Evolutionary conservation across 257 asterid genomes (phyloP).

Genomic region (Phtheirospermum japonicum): DNA sequence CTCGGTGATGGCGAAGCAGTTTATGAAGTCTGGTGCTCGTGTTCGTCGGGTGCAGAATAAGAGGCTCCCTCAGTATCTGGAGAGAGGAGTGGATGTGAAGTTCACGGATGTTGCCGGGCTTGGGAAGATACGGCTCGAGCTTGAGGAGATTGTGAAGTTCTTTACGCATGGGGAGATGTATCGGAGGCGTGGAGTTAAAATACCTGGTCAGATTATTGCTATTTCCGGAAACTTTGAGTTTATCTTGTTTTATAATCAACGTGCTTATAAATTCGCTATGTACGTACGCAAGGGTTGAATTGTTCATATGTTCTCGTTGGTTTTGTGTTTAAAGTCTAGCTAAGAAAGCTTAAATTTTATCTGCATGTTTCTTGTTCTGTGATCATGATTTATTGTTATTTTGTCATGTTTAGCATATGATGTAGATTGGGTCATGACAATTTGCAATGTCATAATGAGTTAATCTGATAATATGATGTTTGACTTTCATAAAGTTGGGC

Average conservation of each 20-base stretch:
- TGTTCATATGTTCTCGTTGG: no score
- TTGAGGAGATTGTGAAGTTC: slow-evolving; percentile 95
- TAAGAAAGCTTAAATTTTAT: slow-evolving; percentile 1
- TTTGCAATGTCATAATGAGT: no score
- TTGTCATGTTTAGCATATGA: no score
- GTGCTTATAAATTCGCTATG: neutral
- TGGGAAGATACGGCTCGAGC: slow-evolving; percentile 93
- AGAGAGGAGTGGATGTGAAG: slow-evolving; percentile 79
- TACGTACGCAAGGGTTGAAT: no score
- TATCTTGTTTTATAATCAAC: slow-evolving; percentile 18
- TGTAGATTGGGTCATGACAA: no score
- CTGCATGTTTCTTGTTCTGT: slow-evolving; percentile 16
- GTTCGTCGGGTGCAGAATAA: slow-evolving; percentile 61
- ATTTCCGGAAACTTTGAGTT: slow-evolving; percentile 11
- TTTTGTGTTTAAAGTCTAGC: neutral
- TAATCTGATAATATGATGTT: no score
- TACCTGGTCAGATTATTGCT: slow-evolving; percentile 68
- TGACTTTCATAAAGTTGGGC: no score
- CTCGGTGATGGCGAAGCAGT: slow-evolving; percentile 70
- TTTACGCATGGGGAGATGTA: slow-evolving; percentile 98
- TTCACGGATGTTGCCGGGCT: slow-evolving; percentile 97
- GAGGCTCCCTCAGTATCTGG: slow-evolving; percentile 85
- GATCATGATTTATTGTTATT: no score
- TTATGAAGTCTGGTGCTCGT: slow-evolving; percentile 97
- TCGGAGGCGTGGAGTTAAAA: slow-evolving; percentile 91